phyloP scores from a whole-genome alignment of 2,329 filamentous ascomycete genomes.

The Didymella keratinophila region DNA sequence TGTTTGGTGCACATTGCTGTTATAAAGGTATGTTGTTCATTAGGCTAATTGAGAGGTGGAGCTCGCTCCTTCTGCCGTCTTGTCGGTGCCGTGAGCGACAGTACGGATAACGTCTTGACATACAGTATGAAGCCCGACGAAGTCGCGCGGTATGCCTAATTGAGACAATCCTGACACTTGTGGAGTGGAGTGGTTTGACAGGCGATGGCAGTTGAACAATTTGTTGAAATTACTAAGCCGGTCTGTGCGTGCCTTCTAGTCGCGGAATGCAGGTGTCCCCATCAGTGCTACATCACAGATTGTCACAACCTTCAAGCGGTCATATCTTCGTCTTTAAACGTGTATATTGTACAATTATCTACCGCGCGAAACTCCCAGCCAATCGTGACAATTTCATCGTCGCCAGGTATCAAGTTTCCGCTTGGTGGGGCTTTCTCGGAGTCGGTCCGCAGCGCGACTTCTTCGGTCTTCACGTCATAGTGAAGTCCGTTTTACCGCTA shows the following conservation, averaged over 20 bases:
- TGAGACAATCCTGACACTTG: constrained; percentile 10
- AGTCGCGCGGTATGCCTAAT: constrained; percentile 30
- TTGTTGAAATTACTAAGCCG: constrained; percentile 9
- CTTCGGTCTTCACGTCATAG: constrained; percentile 35
- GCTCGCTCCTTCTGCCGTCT: constrained; percentile 37
- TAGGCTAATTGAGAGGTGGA: constrained; percentile 46
- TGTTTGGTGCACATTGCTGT: constrained; percentile 9
- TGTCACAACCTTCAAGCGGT: neutral
- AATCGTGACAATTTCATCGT: neutral
- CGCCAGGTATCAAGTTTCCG: neutral
- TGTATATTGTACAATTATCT: constrained; percentile 11
- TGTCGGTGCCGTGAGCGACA: constrained; percentile 20
- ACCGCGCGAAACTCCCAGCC: neutral
- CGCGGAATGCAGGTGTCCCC: neutral
- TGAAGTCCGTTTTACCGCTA: constrained; percentile 27
- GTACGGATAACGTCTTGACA: constrained; percentile 21
- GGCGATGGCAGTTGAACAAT: neutral
- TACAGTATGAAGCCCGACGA: constrained; percentile 30
- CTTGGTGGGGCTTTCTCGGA: neutral
- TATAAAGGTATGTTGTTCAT: constrained; percentile 28
- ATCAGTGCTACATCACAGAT: neutral
- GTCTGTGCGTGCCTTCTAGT: constrained; percentile 3
- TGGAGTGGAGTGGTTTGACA: constrained; percentile 1
- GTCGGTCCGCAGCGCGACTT: constrained; percentile 16
- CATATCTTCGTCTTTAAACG: neutral